Evolutionary conservation across 2,329 filamentous ascomycete species (phyloP), one percentile per base, ranked within the genome.

Genomic region (Paraconiothyrium sp.): DNA sequence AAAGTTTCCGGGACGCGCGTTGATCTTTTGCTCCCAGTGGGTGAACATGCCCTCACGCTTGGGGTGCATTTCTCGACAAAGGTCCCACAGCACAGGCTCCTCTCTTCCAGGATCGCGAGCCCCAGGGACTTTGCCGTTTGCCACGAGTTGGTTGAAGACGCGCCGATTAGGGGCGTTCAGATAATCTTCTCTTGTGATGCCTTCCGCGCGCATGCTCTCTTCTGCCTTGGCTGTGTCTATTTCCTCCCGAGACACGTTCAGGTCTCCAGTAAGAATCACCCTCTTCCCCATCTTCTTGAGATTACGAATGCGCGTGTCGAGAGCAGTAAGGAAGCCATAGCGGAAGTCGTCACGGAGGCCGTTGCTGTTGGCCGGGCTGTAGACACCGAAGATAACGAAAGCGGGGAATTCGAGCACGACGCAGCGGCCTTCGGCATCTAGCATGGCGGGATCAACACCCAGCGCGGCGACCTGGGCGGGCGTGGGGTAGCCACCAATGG

Each of bases 1-100:
- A 77, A 91, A 96, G 76, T 98, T 98, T 2, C 92, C 93, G 3
- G 94, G 94, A n/a, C 95, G 86, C n/a, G 92, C 92, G 78, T 98
- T 98, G 73, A 93, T 91, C 76, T 92, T 94, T 54, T 92, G 94
- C 66, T 98, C 93, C 94, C 94, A 98, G 77, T 94, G 97, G 0
- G 95, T 98, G 77, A 93, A 98, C 95, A 99, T 98, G 63, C 93
- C 93, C 64, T 84, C 83, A 43, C 95, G 86, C n/a, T 83, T 80
- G 0, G 92, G 91, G 73, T 97, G 91, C 72, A 94, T 96, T 30
- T 86, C 87, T 52, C 95, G 87, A 69, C 92, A 94, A 20, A 96
- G 83, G 79, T 99, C 95, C 86, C 90, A 92, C 44, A 98, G 81
- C 1, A 94, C 86, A 2, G 92, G 88, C 13, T 84, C 70, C 73